Evolutionary conservation across 2,329 filamentous ascomycete species (phyloP).

Genomic region (Beauveria asiatica): DNA sequence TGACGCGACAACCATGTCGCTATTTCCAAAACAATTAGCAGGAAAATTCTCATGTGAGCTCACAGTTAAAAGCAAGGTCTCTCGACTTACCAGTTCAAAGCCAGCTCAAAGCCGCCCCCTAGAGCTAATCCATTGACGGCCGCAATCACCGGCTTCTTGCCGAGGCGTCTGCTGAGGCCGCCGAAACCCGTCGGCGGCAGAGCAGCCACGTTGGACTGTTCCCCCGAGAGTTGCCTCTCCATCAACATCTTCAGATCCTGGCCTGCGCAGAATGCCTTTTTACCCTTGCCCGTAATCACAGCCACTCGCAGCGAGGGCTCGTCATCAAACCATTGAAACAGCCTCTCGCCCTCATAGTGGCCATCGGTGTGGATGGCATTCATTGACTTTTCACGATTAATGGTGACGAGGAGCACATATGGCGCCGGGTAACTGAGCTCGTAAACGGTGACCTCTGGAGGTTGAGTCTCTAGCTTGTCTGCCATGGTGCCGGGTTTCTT

Average conservation of each 20-base stretch:
- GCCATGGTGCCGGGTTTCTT: conserved; percentile 6
- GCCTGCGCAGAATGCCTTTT: conserved; percentile 45
- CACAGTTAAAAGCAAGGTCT: no score
- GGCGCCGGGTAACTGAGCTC: conserved; percentile 36
- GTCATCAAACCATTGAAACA: conserved; percentile 46
- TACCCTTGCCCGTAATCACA: conserved; percentile 42
- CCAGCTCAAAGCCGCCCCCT: conserved; percentile 50
- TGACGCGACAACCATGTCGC: conserved; percentile 45
- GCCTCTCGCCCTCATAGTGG: conserved; percentile 38
- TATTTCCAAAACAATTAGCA: conserved; percentile 12
- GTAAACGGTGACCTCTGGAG: conserved; percentile 13
- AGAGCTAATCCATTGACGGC: conserved; percentile 50
- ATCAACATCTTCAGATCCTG: conserved; percentile 47
- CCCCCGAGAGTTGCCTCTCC: conserved; percentile 18
- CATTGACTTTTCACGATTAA: conserved; percentile 40
- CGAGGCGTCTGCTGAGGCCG: conserved; percentile 45
- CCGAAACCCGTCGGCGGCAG: conserved; percentile 33
- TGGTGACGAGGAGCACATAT: conserved; percentile 42
- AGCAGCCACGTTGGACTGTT: conserved; percentile 9
- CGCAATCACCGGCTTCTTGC: conserved; percentile 53
- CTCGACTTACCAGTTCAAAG: conserved; percentile 39
- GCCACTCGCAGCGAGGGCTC: conserved; percentile 39
- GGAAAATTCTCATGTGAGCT: no score
- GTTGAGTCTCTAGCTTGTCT: conserved; percentile 11
- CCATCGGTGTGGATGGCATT: conserved; percentile 35